Evolutionary conservation across 1,284 basidiomycete genomes (phyloP).

Genomic region (Cutaneotrichosporon sp.): DNA sequence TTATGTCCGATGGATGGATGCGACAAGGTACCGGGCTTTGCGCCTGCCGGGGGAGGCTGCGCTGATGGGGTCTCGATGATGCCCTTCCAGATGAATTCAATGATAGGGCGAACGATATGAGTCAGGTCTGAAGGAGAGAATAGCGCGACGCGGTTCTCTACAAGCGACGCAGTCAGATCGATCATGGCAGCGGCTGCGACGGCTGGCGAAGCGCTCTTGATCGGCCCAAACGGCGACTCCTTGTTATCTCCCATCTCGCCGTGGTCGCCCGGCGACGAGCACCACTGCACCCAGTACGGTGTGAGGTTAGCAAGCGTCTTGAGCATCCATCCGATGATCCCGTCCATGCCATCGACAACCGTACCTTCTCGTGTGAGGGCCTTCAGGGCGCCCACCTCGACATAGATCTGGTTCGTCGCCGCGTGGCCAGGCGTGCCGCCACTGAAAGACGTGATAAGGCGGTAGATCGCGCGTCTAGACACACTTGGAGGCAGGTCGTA

Average conservation of each 20-base stretch:
- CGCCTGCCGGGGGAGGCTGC: neutral
- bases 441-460: constrained; percentile 23
- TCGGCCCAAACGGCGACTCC: constrained; percentile 25
- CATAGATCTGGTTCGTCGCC: constrained; percentile 32
- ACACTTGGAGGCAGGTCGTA: constrained; percentile 23
- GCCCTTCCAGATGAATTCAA: constrained; percentile 34
- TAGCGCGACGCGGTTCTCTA: constrained; percentile 35
- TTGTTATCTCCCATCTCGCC: neutral
- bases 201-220: constrained; percentile 25
- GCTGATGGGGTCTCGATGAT: constrained; percentile 17
- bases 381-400: constrained; percentile 37
- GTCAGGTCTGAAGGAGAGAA: constrained; percentile 38
- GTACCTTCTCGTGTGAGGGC: constrained; percentile 35
- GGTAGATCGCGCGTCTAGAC: constrained; percentile 29
- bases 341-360: constrained; percentile 30
- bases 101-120: constrained; percentile 33
- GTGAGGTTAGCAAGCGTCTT: constrained; percentile 20
- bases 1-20: constrained; percentile 11
- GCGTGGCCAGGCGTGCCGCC: constrained; percentile 12
- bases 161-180: constrained; percentile 32
- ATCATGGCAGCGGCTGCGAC: constrained; percentile 31
- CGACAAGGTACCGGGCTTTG: neutral
- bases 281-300: constrained; percentile 35
- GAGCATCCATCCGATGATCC: constrained; percentile 37
- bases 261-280: constrained; percentile 8